These are phyloP conservation scores for Lentinus polychrous DNA, from an alignment of 1,284 basidiomycete species.

Conservation along the genomic window DNA sequence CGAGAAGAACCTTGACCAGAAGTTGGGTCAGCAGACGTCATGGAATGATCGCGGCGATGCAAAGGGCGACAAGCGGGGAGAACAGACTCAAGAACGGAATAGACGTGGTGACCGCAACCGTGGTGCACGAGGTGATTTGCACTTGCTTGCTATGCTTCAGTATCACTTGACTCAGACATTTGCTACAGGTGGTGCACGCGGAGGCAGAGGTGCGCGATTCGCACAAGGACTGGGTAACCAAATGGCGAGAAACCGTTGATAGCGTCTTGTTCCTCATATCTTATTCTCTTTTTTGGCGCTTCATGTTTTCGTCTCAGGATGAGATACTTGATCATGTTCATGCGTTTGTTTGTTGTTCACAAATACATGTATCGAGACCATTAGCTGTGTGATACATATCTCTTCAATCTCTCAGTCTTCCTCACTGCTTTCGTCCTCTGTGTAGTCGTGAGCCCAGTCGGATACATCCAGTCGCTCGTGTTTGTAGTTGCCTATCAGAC, in stretches of 20 bases:
- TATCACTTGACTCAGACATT: neutral
- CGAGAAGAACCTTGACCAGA: conserved; percentile 89
- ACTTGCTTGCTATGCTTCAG: neutral
- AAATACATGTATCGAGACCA: neutral
- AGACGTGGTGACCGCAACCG: conserved; percentile 61
- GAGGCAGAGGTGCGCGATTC: conserved; percentile 67
- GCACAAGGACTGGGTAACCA: conserved; percentile 75
- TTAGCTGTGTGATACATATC: neutral
- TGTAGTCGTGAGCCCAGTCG: conserved; percentile 24
- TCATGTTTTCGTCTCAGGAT: neutral
- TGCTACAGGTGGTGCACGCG: conserved; percentile 46
- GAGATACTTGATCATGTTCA: neutral
- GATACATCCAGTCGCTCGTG: conserved; percentile 30
- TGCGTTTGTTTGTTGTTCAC: neutral
- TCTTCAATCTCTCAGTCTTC: conserved; percentile 2
- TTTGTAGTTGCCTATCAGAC: conserved; percentile 20
- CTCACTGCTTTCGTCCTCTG: conserved; percentile 14
- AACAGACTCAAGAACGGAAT: conserved; percentile 67
- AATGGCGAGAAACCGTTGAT: conserved; percentile 41
- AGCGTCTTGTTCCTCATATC: conserved; percentile 3
- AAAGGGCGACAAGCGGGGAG: conserved; percentile 75
- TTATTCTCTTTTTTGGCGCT: conserved; percentile 5
- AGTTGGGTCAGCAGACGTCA: conserved; percentile 64
- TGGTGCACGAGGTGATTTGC: conserved; percentile 42
- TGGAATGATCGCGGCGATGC: conserved; percentile 67